Conservation (phyloP, 352 stramenopile species). For the Phytophthora capsici region DNA sequence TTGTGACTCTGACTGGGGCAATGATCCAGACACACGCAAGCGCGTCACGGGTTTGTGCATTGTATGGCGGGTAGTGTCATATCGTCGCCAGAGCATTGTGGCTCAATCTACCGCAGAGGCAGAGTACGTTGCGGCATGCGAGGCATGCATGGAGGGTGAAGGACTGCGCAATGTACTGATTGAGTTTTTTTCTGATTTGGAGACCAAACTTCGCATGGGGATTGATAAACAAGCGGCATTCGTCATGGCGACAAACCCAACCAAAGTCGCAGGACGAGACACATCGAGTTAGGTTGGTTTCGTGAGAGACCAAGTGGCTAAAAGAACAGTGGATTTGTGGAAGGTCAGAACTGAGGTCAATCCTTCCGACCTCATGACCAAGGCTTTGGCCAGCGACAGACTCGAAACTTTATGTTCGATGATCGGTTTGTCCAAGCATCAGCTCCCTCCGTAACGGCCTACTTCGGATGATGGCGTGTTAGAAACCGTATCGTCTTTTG, state of each 20-base stretch:
- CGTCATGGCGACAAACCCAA: not conserved
- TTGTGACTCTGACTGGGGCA: not conserved
- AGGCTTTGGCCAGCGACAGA: not conserved
- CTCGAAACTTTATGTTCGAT: not conserved
- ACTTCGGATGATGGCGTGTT: constrained; percentile 8
- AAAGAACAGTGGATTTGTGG: not conserved
- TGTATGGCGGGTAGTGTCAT: not conserved
- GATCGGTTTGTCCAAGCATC: not conserved
- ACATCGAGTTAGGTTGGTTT: constrained; percentile 2
- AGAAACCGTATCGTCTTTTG: not conserved
- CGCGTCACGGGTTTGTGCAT: constrained; percentile 1
- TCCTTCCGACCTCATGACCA: constrained; percentile 3
- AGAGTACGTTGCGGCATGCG: constrained; percentile 5
- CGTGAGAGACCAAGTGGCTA: not conserved
- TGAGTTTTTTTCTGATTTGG: not conserved
- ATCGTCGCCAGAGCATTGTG: not conserved
- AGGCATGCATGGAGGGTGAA: constrained; percentile 1
- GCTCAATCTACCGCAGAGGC: constrained; percentile 4
- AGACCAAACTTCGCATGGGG: not conserved
- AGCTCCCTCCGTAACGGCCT: not conserved
- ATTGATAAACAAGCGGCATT: constrained; percentile 1
- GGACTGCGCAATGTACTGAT: not conserved
- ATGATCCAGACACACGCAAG: not conserved
- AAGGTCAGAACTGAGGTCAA: constrained; percentile 1
- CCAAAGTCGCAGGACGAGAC: constrained; percentile 3